phyloP scores from a whole-genome alignment of 148 eudicot genomes.

The Rhododendron kiyosumense region DNA sequence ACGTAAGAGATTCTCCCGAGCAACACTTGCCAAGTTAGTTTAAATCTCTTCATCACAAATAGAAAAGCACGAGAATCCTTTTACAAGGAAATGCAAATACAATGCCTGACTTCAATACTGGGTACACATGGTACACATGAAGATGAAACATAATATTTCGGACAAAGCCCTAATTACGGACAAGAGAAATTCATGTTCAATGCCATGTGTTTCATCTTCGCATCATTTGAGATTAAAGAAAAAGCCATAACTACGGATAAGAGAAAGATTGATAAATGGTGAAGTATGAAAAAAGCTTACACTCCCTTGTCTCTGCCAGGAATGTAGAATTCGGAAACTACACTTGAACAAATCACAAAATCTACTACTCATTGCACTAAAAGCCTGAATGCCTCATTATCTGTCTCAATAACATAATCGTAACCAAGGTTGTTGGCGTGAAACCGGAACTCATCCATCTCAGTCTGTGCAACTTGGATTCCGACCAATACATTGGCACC shows the following conservation, averaged over 20 bases:
- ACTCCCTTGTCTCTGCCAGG: not conserved
- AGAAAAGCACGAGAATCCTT: not conserved
- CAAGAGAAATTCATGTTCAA: too few relatives aligned
- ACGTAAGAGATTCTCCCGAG: not conserved
- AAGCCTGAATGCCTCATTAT: conserved; percentile 58
- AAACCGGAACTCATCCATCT: conserved; percentile 50
- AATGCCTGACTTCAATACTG: not conserved
- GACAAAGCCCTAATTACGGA: too few relatives aligned
- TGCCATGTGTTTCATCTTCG: too few relatives aligned
- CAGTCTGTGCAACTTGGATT: conserved; percentile 61
- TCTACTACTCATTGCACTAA: conserved; percentile 51
- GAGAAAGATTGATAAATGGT: not conserved
- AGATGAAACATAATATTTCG: not conserved
- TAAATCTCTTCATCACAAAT: not conserved
- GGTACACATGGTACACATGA: not conserved
- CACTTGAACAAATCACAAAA: not conserved
- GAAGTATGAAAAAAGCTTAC: not conserved
- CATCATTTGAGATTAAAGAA: not conserved
- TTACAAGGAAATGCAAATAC: not conserved
- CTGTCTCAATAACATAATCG: conserved; percentile 48
- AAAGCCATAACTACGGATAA: not conserved
- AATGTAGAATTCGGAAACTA: not conserved
- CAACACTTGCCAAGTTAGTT: not conserved
- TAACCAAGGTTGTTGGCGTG: conserved; percentile 69
- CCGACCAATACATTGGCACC: conserved; percentile 96